These are phyloP conservation scores for Castanea mollissima DNA, from an alignment of 306 rosid species.

Conservation along the genomic window DNA sequence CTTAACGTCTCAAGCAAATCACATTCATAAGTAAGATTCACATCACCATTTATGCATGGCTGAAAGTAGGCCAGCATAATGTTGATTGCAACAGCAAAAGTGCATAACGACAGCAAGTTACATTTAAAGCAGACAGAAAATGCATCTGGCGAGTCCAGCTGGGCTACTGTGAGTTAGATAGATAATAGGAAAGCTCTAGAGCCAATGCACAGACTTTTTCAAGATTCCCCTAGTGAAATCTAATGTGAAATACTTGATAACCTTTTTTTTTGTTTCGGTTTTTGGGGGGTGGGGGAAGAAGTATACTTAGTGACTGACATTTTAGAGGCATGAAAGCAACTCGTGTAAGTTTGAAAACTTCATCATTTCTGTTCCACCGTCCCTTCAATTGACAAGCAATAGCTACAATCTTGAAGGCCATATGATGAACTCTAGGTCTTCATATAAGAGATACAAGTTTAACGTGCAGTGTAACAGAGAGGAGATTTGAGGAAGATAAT, in stretches of 20 bases:
- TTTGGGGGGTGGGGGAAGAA: no score
- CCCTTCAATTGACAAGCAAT: not conserved
- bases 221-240: not conserved
- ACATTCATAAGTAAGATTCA: not conserved
- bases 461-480: no score
- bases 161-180: not conserved
- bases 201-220: not conserved
- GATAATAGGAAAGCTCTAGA: not conserved
- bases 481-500: no score
- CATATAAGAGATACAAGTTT: not conserved
- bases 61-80: not conserved
- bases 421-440: not conserved
- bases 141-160: not conserved
- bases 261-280: no score
- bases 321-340: not conserved
- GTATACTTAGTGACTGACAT: not conserved
- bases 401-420: not conserved
- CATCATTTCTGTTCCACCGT: not conserved
- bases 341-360: not conserved
- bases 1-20: not conserved
- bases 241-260: no score
- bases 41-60: not conserved
- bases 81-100: not conserved
- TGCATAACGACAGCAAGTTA: not conserved
- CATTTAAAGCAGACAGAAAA: not conserved